Percentiles rank a stretch among this genome's conserved stretches.
phyloP scores from a whole-genome alignment of 352 stramenopile species.

The Blastocystis sp. region DNA sequence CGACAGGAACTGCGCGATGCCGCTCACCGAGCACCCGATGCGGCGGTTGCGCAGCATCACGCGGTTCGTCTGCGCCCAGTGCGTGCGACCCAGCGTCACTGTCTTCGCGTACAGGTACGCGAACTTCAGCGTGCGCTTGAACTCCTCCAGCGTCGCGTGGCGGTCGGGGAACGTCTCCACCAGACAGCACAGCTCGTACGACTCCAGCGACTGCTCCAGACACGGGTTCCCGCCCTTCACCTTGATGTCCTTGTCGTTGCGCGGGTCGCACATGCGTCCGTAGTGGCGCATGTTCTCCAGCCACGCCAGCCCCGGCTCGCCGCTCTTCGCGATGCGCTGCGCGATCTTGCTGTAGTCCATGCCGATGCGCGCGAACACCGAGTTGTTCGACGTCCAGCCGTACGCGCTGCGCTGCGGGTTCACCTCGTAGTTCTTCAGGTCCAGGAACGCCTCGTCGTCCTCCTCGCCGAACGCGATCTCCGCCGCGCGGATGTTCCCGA shows the following conservation, averaged over 20 bases:
- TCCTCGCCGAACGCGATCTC: constrained; percentile 89
- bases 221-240: background rate
- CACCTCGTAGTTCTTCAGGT: constrained; percentile 87
- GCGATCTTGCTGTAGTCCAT: constrained; percentile 89
- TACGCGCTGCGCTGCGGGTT: constrained; percentile 86
- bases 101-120: constrained; percentile 91
- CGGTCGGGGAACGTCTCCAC: constrained; percentile 78
- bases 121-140: constrained; percentile 84
- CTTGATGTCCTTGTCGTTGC: constrained; percentile 82
- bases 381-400: constrained; percentile 92
- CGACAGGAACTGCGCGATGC: constrained; percentile 89
- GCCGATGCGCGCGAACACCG: constrained; percentile 87
- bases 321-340: constrained; percentile 84
- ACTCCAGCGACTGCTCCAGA: constrained; percentile 88
- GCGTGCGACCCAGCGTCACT: constrained; percentile 87
- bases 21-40: constrained; percentile 89
- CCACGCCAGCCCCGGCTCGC: constrained; percentile 90
- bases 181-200: constrained; percentile 89
- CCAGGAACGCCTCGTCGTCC: constrained; percentile 83
- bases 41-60: constrained; percentile 89
- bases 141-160: constrained; percentile 90
- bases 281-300: constrained; percentile 90
- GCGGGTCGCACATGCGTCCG: constrained; percentile 85
- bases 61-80: constrained; percentile 88
- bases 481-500: constrained; percentile 88